These are phyloP conservation scores for Karstenula rhodostoma DNA, from an alignment of 2,329 filamentous ascomycete genomes.

Conservation along the genomic window DNA sequence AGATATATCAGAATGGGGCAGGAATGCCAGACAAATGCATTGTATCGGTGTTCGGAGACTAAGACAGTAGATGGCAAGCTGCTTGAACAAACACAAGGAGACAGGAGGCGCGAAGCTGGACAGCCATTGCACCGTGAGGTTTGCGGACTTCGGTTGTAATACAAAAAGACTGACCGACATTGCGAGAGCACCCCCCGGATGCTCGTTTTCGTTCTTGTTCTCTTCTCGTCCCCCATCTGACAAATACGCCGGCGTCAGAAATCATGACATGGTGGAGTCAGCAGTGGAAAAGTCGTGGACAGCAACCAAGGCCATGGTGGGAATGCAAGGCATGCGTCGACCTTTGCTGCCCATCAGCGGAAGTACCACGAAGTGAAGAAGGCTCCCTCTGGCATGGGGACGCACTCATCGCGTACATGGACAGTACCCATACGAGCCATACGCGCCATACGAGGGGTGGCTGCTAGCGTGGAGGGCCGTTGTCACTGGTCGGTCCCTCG, in stretches of 20 bases:
- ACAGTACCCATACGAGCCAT: neutral
- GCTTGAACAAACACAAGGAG: neutral
- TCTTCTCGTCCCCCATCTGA: neutral
- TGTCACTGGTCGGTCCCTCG: neutral
- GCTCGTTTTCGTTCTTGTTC: too few relatives aligned
- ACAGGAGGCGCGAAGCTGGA: neutral
- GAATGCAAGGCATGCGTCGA: too few relatives aligned
- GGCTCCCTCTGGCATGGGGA: neutral
- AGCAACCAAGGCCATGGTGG: too few relatives aligned
- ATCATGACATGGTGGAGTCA: neutral
- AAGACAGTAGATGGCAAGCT: neutral
- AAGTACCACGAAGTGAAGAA: neutral
- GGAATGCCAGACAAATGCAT: neutral
- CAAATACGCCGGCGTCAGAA: neutral
- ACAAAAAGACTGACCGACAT: neutral
- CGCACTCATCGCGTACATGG: neutral
- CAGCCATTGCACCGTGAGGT: neutral
- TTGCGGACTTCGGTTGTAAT: slow-evolving; percentile 4
- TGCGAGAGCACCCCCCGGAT: neutral
- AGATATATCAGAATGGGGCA: neutral
- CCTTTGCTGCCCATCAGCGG: too few relatives aligned
- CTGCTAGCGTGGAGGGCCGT: neutral
- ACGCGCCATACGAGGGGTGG: neutral
- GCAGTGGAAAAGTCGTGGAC: neutral
- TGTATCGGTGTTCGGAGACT: slow-evolving; percentile 1